Evolutionary conservation across 306 rosid species (phyloP), one percentile per base, ranked within the genome.

Genomic region (Phaseolus lunatus): DNA sequence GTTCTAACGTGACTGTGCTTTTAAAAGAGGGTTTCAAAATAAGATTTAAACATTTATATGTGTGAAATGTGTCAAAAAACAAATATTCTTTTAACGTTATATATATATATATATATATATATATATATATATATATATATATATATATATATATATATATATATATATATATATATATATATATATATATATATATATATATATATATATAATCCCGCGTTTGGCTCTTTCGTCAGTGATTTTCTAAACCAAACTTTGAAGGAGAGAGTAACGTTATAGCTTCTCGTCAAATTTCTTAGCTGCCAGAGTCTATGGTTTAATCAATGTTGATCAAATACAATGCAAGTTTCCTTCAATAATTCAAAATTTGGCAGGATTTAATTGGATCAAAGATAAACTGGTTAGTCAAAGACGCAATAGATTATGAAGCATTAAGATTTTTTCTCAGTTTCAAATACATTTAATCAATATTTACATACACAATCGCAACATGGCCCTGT

Each of bases 221-320:
- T 56, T 54, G 14, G 61, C 20, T 52, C 20, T 52, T 52, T 52
- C 26, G 19, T 52, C 11, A 50, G 15, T 52, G 58, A 52, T 54
- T 54, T 54, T 54, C 63, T 22, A 56, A 56, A 56, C 63, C 63
- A 56, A 22, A 56, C 37, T 57, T 57, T 57, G 64, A 24, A 57
- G 18, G 12, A 24, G n/a, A 24, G 35, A 23, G 64, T 8, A 29
- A 0, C 27, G 11, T 15, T 11, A n/a, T n/a, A 27, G 7, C 16
- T 54, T 22, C 31, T 10, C 7, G 62, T 22, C 63, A 56, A 23
- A 56, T 11, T 22, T 56, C 15, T 56, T 56, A 22, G 63, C 33
- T 56, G 63, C 63, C 5, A 56, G 16, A 4, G 63, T 56, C n/a
- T 22, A 1, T 3, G n/a, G 26, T 11, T n/a, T 56, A 56, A 31